Evolutionary conservation across 1,284 basidiomycete genomes (phyloP).

Genomic region (Termitomyces sp.): DNA sequence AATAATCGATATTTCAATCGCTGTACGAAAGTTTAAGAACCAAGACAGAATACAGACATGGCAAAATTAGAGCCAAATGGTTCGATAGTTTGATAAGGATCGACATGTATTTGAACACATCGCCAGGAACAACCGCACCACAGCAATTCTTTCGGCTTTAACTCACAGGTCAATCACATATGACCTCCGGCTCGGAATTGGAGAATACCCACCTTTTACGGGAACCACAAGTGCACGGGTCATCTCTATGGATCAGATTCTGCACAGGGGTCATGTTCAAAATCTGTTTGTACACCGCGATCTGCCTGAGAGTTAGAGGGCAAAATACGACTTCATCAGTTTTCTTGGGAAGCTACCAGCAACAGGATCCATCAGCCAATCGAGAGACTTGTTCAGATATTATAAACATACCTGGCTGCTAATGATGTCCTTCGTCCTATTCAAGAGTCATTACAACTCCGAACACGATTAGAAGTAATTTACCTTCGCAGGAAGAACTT

Average conservation of each 20-base stretch:
- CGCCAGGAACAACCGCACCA: constrained; percentile 52
- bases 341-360: constrained; percentile 69
- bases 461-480: background rate
- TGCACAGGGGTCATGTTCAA: constrained; percentile 57
- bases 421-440: constrained; percentile 79
- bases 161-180: background rate
- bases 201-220: constrained; percentile 38
- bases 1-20: constrained; percentile 3
- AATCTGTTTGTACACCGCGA: constrained; percentile 66
- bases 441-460: background rate
- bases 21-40: background rate
- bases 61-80: constrained; percentile 77
- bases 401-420: constrained; percentile 49
- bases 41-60: constrained; percentile 38
- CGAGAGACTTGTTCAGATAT: background rate
- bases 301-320: constrained; percentile 67
- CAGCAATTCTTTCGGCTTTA: constrained; percentile 63
- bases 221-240: constrained; percentile 69
- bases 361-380: constrained; percentile 1
- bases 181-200: background rate
- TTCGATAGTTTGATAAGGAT: constrained; percentile 83
- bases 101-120: constrained; percentile 71
- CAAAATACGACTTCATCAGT: constrained; percentile 87
- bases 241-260: constrained; percentile 61
- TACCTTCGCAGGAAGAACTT: constrained; percentile 74